Percentiles rank a stretch among this genome's conserved stretches.
Conservation (phyloP, 192 early-diverging fungal species). For the Backusella parvicylindrica region DNA sequence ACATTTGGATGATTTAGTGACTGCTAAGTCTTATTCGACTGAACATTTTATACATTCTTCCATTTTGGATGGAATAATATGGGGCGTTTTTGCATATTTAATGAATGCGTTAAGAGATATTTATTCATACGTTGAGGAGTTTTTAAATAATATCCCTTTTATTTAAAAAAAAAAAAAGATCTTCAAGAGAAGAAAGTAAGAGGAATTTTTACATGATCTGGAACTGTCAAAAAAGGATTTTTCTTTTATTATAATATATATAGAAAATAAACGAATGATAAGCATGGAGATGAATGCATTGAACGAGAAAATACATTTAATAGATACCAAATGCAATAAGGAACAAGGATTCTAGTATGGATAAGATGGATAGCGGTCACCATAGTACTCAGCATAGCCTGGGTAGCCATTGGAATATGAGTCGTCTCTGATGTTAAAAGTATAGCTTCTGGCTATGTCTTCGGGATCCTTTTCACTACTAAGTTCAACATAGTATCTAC, state of each 20-base stretch:
- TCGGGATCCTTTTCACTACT: not conserved
- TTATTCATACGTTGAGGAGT: not conserved
- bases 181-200: not conserved
- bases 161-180: not conserved
- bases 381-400: not conserved
- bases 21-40: not conserved
- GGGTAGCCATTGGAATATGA: not conserved
- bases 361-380: not conserved
- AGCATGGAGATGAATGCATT: too few relatives aligned
- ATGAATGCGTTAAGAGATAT: not conserved
- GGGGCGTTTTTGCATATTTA: not conserved
- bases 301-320: too few relatives aligned
- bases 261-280: not conserved
- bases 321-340: not conserved
- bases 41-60: too few relatives aligned
- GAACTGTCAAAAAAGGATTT: not conserved
- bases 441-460: not conserved
- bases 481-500: not conserved
- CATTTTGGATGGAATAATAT: too few relatives aligned
- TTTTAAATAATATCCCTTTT: not conserved
- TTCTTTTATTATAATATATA: not conserved
- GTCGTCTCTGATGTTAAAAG: not conserved
- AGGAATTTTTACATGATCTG: not conserved
- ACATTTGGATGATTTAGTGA: not conserved
- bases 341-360: not conserved